Evolutionary conservation across 176 grass and related monocot species (phyloP).

Genomic region (Dendrocalamus sinicus): DNA sequence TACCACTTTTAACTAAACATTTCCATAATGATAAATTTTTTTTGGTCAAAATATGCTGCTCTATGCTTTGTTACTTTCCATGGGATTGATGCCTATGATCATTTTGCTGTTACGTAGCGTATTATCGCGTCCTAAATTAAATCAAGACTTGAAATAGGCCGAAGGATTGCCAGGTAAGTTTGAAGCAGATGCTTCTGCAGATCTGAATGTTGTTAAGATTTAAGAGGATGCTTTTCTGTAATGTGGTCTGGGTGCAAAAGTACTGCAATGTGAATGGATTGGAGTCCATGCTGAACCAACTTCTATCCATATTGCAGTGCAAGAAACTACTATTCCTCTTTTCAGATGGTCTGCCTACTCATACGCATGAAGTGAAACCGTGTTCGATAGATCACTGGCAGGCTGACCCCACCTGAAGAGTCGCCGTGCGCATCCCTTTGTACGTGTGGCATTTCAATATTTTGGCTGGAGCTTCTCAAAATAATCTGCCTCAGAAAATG

Average conservation of each 20-base stretch:
- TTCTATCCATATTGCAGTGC: neutral
- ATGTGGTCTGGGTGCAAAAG: neutral
- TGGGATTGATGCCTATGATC: neutral
- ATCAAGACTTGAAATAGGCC: neutral
- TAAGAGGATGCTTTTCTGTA: constrained; percentile 2
- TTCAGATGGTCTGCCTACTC: neutral
- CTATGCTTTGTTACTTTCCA: neutral
- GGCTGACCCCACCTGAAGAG: neutral
- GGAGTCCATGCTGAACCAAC: neutral
- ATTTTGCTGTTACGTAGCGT: neutral
- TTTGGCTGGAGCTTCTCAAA: neutral
- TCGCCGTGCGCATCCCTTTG: neutral
- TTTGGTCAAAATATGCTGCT: neutral
- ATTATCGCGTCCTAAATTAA: neutral
- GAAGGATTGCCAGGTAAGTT: neutral
- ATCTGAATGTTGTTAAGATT: neutral
- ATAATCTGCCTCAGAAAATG: neutral
- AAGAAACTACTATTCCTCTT: neutral
- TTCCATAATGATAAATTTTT: neutral
- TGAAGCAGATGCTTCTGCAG: neutral
- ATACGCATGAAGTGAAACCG: neutral
- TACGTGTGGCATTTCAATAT: neutral
- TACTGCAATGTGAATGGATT: neutral
- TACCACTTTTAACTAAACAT: constrained; percentile 27
- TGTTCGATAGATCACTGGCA: neutral